Conservation (phyloP, 371 early-diverging fungal genomes). For the Rhizopus sp. region DNA sequence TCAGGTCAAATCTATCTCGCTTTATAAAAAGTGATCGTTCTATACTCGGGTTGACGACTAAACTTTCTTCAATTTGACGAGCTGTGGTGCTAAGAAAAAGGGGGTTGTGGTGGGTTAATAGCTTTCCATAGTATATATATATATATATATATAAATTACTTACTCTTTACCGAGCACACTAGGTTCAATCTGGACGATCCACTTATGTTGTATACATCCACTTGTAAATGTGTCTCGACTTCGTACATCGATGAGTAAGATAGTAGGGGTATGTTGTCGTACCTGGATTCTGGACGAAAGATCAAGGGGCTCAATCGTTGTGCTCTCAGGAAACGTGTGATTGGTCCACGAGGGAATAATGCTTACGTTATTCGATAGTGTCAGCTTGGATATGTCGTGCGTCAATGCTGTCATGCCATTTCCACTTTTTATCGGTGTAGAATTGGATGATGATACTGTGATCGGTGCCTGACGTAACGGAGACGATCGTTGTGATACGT, state of each 20-base stretch:
- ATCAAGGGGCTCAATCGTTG: slow-evolving; percentile 34
- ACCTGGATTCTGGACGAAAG: slow-evolving; percentile 36
- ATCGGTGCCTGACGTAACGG: slow-evolving; percentile 1
- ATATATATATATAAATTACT: slow-evolving; percentile 5
- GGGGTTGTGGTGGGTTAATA: not conserved
- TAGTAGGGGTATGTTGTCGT: slow-evolving; percentile 30
- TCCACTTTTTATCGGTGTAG: not conserved
- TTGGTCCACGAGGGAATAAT: slow-evolving; percentile 16
- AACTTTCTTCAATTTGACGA: slow-evolving; percentile 6
- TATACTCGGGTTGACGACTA: slow-evolving; percentile 35
- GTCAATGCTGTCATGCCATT: not conserved
- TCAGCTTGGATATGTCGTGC: slow-evolving; percentile 8
- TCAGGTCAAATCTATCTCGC: slow-evolving; percentile 63
- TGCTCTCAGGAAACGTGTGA: slow-evolving; percentile 26
- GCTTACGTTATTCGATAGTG: slow-evolving; percentile 3
- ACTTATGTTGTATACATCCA: slow-evolving; percentile 69
- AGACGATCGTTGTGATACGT: not conserved
- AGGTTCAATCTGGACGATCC: slow-evolving; percentile 81
- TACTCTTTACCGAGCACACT: slow-evolving; percentile 53
- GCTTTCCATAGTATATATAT: not conserved
- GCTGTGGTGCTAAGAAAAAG: not conserved
- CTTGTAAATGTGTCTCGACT: slow-evolving; percentile 58
- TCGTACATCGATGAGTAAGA: slow-evolving; percentile 81
- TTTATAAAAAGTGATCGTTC: slow-evolving; percentile 60
- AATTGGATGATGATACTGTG: not conserved